Evolutionary conservation across 148 eudicot species (phyloP).

Genomic region (Amaranthus hypochondriacus): DNA sequence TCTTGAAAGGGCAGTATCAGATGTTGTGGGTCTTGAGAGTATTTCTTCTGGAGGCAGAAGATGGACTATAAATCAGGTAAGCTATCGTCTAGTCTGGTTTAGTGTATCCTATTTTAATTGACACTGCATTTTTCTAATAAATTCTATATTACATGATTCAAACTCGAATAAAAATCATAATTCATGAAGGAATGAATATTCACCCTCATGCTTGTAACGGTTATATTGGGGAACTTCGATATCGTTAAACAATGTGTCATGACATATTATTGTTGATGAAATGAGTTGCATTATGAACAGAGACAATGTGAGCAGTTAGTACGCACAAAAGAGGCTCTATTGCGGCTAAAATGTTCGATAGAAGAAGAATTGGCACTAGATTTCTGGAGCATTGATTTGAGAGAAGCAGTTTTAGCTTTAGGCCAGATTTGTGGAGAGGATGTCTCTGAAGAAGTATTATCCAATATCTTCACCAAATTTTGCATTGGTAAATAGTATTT

Average conservation of each 20-base stretch:
- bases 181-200: too few relatives aligned
- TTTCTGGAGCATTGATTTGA: constrained; percentile 88
- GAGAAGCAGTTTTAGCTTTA: constrained; percentile 84
- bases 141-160: too few relatives aligned
- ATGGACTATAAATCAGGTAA: constrained; percentile 91
- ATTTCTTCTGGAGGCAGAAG: constrained; percentile 66
- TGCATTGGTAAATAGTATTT: constrained; percentile 54
- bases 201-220: too few relatives aligned
- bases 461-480: constrained; percentile 80
- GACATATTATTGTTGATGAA: too few relatives aligned
- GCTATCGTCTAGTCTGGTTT: background rate
- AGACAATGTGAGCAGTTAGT: constrained; percentile 93
- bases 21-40: constrained; percentile 65
- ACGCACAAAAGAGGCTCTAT: constrained; percentile 79
- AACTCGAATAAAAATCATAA: too few relatives aligned
- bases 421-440: constrained; percentile 93
- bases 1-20: constrained; percentile 65
- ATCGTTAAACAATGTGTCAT: too few relatives aligned
- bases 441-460: constrained; percentile 79
- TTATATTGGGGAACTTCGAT: too few relatives aligned
- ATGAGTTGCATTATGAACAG: constrained; percentile 30
- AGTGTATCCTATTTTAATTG: background rate
- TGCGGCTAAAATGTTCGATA: constrained; percentile 61
- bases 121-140: background rate
- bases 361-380: constrained; percentile 72